These are phyloP conservation scores for Suillus brevipes DNA, from an alignment of 768 basidiomycete species.

Conservation along the genomic window DNA sequence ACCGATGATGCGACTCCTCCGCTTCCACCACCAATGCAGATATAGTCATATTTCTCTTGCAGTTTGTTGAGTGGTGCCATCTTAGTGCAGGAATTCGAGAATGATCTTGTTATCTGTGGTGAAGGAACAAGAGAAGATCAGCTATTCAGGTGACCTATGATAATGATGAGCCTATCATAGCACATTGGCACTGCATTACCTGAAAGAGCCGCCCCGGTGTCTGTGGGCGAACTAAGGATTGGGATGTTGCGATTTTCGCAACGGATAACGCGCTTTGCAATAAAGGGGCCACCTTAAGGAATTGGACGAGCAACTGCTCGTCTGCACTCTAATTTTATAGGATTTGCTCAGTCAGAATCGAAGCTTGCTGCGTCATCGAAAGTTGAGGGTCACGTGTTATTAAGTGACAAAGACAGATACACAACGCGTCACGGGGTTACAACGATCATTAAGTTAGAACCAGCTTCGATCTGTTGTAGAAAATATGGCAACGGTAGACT, in stretches of 20 bases:
- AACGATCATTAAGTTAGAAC: background rate
- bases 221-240: constrained; percentile 8
- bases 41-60: constrained; percentile 75
- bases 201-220: constrained; percentile 25
- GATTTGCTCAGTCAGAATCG: background rate
- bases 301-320: background rate
- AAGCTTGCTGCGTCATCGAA: background rate
- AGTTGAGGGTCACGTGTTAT: background rate
- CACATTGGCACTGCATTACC: constrained; percentile 17
- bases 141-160: background rate
- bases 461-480: background rate
- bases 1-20: constrained; percentile 90
- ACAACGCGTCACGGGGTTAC: constrained; percentile 26
- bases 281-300: constrained; percentile 13
- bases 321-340: background rate
- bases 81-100: constrained; percentile 38
- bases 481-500: constrained; percentile 43
- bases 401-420: constrained; percentile 21
- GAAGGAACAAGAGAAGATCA: background rate
- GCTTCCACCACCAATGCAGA: constrained; percentile 91
- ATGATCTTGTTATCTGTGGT: constrained; percentile 47
- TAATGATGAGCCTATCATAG: constrained; percentile 13
- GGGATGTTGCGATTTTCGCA: constrained; percentile 18
- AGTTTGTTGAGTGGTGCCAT: constrained; percentile 78
- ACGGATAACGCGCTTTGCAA: constrained; percentile 8